Base-by-base conservation (phyloP, 2,329 filamentous ascomycete genomes). In the Ascomycota sp. region DNA sequence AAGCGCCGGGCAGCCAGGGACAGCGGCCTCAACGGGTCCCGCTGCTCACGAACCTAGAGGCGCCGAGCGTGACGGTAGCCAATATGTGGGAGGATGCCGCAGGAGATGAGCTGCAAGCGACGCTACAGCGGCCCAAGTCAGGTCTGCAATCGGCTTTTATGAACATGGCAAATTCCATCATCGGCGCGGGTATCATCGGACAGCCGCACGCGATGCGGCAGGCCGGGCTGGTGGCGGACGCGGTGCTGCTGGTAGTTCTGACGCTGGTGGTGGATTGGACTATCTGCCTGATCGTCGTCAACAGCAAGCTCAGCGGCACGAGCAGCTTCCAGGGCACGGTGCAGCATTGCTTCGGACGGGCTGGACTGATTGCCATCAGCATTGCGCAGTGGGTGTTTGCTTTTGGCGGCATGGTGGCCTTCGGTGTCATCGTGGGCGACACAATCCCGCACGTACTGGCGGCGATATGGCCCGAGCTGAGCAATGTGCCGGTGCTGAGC, bases 151-250 rank as follows among this genome's bases (percentile, higher is more conserved):
- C 77, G 48, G 86, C 89, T 3, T 95, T 98, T 42, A 93, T 95
- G 83, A 98, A 98, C 56, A 98, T 98, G 89, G 86, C 89, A 37
- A 98, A 98, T 58, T 91, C 80, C 43, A 98, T 98, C 50, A 94
- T 98, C 40, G 73, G 72, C 24, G 73, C 72, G 2, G 71, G 72
- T 30, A 76, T 76, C 51, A 75, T 76, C 44, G 71, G 80, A 4
- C 89, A 98, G 55, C 85, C 89, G 9, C 98, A 95, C 54, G 89
- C 89, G n/a, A 76, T 98, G 47, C 72, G 71, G 34, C 85, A 95
- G 56, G 89, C 89, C 7, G 89, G 89, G 6, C 65, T 98, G 42
- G 50, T 80, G 11, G 75, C 79, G 23, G 89, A 89, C 20, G 61
- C 86, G 5, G 44, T 82, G 28, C 65, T 98, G 32, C 66, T 98